Evolutionary conservation across 139 green algal species (phyloP), one percentile per base, ranked within the genome.

Genomic region (Auxenochlorella protothecoides): DNA sequence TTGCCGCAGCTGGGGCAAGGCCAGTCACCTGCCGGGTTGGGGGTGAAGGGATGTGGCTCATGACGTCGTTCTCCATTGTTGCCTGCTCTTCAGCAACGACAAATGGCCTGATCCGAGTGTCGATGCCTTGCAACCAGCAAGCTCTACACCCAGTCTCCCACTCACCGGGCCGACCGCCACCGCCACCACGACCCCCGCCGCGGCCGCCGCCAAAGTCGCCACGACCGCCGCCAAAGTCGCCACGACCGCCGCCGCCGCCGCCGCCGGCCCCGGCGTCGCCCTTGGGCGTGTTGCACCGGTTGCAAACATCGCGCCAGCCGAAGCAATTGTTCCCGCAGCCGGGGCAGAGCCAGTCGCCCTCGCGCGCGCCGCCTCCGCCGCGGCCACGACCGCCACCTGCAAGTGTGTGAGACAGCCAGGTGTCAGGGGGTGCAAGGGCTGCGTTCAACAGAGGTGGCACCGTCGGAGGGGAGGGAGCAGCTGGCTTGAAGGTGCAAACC

Each of bases 1-100:
- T 96, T 96, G 68, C 86, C 88, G 75, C 90, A 96, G 53, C 70
- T 78, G 52, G 80, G 76, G 80, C 90, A 96, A 3, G 84, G 65
- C 90, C 90, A 96, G 77, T 96, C 90, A 55, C 89, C 72, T 54
- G 78, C 5, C 63, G 8, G 66, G 80, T 77, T 73, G 78, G 68
- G 56, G 69, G 69, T 51, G 53, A 6, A 64, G 55, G 68, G 55
- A 5, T 5, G 64, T 7, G 5, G 66, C 27, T 44, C 27, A 44
- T 44, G 27, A 44, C 27, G 27, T 44, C 27, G 27, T 44, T 44
- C 27, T 44, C 27, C 27, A 44, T 44, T 44, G 27, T 44, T 44
- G 27, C 27, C 27, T 44, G 27, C 27, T 44, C 27, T 44, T 44
- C 27, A 44, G 27, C 27, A 44, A 0, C 27, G 1, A 44, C 27